Conservation (phyloP, 2,329 filamentous ascomycete species). For the Aureobasidium sp. region DNA sequence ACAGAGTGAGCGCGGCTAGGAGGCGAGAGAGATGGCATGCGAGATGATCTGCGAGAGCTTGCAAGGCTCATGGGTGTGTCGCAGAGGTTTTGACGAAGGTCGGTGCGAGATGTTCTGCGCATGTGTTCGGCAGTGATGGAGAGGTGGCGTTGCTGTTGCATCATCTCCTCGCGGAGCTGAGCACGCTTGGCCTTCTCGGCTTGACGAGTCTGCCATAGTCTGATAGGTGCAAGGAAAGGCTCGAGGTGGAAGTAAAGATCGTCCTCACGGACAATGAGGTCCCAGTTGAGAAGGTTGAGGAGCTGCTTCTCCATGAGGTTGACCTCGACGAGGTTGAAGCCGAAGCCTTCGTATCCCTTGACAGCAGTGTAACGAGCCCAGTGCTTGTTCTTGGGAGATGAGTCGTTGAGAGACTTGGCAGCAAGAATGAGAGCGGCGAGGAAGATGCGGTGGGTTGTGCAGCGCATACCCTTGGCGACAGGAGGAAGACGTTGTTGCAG, state of each 20-base stretch:
- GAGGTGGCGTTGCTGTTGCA: constrained; percentile 28
- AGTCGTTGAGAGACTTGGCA: constrained; percentile 98
- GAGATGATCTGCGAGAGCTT: constrained; percentile 26
- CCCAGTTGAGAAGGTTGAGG: constrained; percentile 90
- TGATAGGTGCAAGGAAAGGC: constrained; percentile 79
- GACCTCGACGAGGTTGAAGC: constrained; percentile 90
- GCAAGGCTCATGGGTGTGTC: constrained; percentile 30
- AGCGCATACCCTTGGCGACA: constrained; percentile 91
- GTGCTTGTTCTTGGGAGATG: constrained; percentile 99
- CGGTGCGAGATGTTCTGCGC: constrained; percentile 25
- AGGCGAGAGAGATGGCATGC: constrained; percentile 44
- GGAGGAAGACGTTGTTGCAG: constrained; percentile 80
- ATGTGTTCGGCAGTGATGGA: constrained; percentile 35
- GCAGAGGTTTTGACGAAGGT: constrained; percentile 28
- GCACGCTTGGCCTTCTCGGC: constrained; percentile 46
- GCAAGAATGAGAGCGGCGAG: constrained; percentile 76
- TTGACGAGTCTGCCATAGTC: constrained; percentile 49
- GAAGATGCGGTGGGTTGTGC: constrained; percentile 97
- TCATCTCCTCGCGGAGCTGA: constrained; percentile 37
- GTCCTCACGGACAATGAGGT: constrained; percentile 74
- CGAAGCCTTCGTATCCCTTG: constrained; percentile 65
- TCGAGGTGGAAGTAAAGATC: constrained; percentile 86
- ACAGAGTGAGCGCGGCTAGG: constrained; percentile 32
- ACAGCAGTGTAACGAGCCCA: constrained; percentile 92
- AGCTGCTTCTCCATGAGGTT: constrained; percentile 99